These are phyloP conservation scores for Sporodiniella umbellata DNA, from an alignment of 371 early-diverging fungal genomes.

Conservation along the genomic window DNA sequence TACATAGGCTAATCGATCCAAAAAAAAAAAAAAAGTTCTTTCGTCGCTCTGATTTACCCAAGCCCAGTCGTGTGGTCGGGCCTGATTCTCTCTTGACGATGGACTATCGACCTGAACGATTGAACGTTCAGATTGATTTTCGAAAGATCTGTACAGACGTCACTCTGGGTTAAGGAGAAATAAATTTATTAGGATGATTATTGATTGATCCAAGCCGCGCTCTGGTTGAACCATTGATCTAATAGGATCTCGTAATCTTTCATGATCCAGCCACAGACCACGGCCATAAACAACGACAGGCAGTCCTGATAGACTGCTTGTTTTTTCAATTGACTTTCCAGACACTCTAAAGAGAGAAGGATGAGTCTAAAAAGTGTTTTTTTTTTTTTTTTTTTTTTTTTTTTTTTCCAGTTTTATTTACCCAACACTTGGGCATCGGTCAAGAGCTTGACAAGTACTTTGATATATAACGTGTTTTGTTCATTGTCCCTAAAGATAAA, in stretches of 20 bases:
- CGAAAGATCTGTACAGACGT: slow-evolving; percentile 23
- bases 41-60: slow-evolving; percentile 32
- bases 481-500: slow-evolving; percentile 5
- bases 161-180: slow-evolving; percentile 25
- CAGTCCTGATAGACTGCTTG: slow-evolving; percentile 6
- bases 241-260: slow-evolving; percentile 34
- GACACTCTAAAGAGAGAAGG: slow-evolving; percentile 15
- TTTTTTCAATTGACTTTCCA: no score
- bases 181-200: slow-evolving; percentile 4
- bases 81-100: slow-evolving; percentile 28
- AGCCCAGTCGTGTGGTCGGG: slow-evolving; percentile 21
- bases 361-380: neutral
- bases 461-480: slow-evolving; percentile 25
- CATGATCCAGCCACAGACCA: slow-evolving; percentile 36
- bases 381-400: neutral
- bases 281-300: slow-evolving; percentile 14
- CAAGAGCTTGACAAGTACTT: slow-evolving; percentile 26
- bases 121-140: slow-evolving; percentile 35
- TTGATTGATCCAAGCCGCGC: slow-evolving; percentile 25
- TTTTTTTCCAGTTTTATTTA: no score
- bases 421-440: slow-evolving; percentile 22
- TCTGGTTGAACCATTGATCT: slow-evolving; percentile 38
- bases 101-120: slow-evolving; percentile 37
- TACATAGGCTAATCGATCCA: neutral
- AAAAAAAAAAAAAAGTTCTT: slow-evolving; percentile 15